Conservation (phyloP, 139 green algal species). For the Trebouxia sp. region DNA sequence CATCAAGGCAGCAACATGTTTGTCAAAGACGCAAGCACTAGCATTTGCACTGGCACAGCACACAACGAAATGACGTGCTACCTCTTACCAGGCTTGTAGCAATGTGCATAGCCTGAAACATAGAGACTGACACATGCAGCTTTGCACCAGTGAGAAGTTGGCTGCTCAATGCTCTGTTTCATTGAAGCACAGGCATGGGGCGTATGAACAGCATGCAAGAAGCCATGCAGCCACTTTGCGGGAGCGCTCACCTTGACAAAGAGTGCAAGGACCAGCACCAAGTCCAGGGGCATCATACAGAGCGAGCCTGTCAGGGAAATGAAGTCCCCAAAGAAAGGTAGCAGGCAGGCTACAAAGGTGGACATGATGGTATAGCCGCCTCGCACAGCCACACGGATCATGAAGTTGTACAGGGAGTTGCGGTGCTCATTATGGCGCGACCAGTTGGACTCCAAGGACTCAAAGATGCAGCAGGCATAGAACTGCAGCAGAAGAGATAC, state of each 20-base stretch:
- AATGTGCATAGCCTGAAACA: too few species aligned
- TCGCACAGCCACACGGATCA: conserved; percentile 1
- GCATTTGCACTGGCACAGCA: too few species aligned
- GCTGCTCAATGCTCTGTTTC: not conserved
- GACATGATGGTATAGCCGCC: not conserved
- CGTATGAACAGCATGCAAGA: not conserved
- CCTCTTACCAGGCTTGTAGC: too few species aligned
- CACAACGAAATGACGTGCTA: too few species aligned
- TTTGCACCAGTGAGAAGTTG: too few species aligned
- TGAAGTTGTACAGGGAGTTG: not conserved
- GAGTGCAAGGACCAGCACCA: not conserved
- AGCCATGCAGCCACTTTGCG: not conserved
- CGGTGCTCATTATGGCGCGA: not conserved
- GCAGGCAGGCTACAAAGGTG: conserved; percentile 18
- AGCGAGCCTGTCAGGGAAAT: not conserved
- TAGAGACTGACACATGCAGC: too few species aligned
- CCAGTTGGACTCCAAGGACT: not conserved
- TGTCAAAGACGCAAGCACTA: too few species aligned
- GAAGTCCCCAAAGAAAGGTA: conserved; percentile 21
- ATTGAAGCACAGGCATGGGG: not conserved
- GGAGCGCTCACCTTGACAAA: not conserved
- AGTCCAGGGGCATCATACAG: not conserved
- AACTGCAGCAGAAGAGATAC: not conserved
- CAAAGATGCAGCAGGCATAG: conserved; percentile 18
- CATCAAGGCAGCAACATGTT: too few species aligned